Evolutionary conservation across 1,139 yeast species (phyloP), one percentile per base, ranked within the genome.

Genomic region (Lodderomyces elongisporus): DNA sequence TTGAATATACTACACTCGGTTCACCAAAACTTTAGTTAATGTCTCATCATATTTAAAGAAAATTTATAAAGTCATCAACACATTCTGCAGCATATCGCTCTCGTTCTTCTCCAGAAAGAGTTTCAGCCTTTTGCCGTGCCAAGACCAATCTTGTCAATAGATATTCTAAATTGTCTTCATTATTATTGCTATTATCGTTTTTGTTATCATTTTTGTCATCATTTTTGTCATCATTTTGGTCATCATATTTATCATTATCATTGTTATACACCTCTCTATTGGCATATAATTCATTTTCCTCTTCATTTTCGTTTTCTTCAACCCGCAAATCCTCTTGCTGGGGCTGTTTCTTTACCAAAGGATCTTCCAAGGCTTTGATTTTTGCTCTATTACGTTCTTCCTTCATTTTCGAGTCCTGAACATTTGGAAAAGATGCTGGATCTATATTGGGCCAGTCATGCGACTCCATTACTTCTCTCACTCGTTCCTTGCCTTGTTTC

Each of bases 401-500:
- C 47, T 3, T 41, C 43, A 15, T 17, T 14, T 43, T 35, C 34
- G 55, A 54, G 8, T 37, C 42, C 9, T 39, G 27, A 17, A 40
- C 38, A 5, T 29, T 30, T 4, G 34, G 30, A 2, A 34, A 27
- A 8, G 39, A n/a, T 4, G n/a, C n/a, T n/a, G n/a, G n/a, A n/a
- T 50, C 52, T 33, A 51, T 46, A 28, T 52, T 48, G 12, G 45
- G 39, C 74, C 74, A 68, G 20, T 63, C 68, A 39, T 68, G 70
- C 2, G 65, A 48, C 17, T 67, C 62, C 8, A 68, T 38, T 13
- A 68, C 39, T 38, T 68, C 74, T 4, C 43, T 32, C 5, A 68
- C 34, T 30, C 74, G 35, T 32, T 57, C 60, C 21, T 39, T 47
- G 1, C 65, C 66, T 3, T 50, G 24, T 24, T 43, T 54, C 20